A percentile compares a stretch with the other conserved stretches of the same genome.
These are phyloP conservation scores for Chlamydomonas sphaeroides DNA, from an alignment of 139 green algal genomes.

Conservation along the genomic window DNA sequence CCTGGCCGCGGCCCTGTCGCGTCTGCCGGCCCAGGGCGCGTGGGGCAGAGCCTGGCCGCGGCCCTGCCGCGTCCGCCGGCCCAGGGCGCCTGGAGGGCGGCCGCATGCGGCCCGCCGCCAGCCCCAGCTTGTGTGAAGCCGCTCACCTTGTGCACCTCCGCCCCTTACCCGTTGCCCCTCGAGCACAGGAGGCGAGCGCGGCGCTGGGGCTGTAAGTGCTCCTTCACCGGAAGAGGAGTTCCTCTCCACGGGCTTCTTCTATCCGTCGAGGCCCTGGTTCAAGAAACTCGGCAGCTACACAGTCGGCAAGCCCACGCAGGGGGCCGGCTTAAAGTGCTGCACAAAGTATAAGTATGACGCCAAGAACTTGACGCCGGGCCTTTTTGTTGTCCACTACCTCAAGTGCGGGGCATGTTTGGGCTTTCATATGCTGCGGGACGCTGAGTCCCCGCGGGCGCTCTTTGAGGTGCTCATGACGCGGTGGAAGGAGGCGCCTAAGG, in stretches of 20 bases:
- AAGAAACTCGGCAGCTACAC: neutral
- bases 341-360: slow-evolving; percentile 6
- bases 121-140: no score
- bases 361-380: neutral
- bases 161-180: no score
- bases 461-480: neutral
- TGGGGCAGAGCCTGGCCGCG: no score
- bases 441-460: neutral
- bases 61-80: no score
- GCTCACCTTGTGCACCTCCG: no score
- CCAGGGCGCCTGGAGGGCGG: no score
- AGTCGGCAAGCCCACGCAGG: neutral
- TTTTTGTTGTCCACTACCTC: slow-evolving; percentile 4
- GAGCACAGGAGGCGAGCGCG: no score
- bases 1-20: no score
- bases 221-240: slow-evolving; percentile 12
- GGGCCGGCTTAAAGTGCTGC: neutral
- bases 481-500: neutral
- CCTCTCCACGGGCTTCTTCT: neutral
- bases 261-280: neutral
- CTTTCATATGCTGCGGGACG: neutral
- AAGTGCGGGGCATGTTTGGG: neutral
- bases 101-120: no score
- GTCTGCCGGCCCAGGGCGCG: no score
- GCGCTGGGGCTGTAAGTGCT: no score